Evolutionary conservation across 306 rosid genomes (phyloP).

Genomic region (Quercus variabilis): DNA sequence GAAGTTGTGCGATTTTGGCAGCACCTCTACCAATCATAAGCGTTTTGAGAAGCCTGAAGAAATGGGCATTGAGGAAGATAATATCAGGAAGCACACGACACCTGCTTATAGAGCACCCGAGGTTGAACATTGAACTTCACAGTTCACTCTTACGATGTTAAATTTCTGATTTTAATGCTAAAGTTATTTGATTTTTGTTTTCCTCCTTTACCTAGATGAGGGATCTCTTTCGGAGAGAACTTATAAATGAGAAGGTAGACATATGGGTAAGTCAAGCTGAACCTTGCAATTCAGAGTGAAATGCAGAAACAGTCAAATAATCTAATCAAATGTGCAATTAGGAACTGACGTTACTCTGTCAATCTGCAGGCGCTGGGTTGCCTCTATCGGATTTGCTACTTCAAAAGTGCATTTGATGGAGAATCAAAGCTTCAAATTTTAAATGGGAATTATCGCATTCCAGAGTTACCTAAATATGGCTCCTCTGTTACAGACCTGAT

Average conservation of each 20-base stretch:
- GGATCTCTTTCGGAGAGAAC: slow-evolving; percentile 89
- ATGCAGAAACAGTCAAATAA: too few relatives aligned
- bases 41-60: slow-evolving; percentile 93
- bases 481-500: too few relatives aligned
- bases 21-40: slow-evolving; percentile 89
- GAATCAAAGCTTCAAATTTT: too few relatives aligned
- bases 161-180: neutral
- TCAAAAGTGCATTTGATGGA: too few relatives aligned
- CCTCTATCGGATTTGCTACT: slow-evolving; percentile 9
- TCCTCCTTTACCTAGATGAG: slow-evolving; percentile 63
- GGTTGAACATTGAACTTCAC: slow-evolving; percentile 39
- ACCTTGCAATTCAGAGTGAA: too few relatives aligned
- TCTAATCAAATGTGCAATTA: slow-evolving; percentile 1
- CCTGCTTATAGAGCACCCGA: slow-evolving; percentile 98
- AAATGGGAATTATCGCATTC: too few relatives aligned
- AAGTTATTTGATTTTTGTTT: slow-evolving; percentile 8
- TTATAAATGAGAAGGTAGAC: too few relatives aligned
- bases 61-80: slow-evolving; percentile 99
- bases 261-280: too few relatives aligned
- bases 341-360: slow-evolving; percentile 22
- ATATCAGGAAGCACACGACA: slow-evolving; percentile 95
- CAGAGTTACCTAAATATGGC: too few relatives aligned
- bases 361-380: slow-evolving; percentile 91
- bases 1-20: slow-evolving; percentile 98
- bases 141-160: slow-evolving; percentile 14